Conservation (phyloP, 345 rosid species). For the Hevea brasiliensis region DNA sequence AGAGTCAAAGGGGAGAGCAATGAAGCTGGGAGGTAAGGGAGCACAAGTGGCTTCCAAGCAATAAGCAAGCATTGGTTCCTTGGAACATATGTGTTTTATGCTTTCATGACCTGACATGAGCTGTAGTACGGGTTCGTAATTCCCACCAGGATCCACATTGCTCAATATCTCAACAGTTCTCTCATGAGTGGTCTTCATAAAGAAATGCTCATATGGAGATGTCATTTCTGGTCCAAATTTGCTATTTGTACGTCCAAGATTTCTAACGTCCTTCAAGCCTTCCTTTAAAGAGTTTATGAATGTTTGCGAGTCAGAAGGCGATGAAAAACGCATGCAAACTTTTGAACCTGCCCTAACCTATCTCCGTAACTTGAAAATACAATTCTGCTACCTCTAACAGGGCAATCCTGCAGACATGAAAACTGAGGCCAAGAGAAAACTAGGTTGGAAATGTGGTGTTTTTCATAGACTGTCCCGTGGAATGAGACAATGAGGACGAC, state of each 20-base stretch:
- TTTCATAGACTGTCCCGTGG: conserved; percentile 16
- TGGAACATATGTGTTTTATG: neutral
- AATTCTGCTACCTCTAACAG: conserved; percentile 28
- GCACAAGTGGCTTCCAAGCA: neutral
- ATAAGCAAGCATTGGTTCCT: neutral
- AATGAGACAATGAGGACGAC: conserved; percentile 10
- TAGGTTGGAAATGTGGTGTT: conserved; percentile 20
- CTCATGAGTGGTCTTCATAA: neutral
- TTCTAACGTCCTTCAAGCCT: conserved; percentile 8
- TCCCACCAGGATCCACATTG: conserved; percentile 1
- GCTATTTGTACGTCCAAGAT: neutral
- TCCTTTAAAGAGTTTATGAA: conserved; percentile 15
- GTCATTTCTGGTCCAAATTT: conserved; percentile 2
- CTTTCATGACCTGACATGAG: neutral
- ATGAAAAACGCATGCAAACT: conserved; percentile 21
- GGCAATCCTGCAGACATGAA: conserved; percentile 3
- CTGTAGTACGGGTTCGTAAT: neutral
- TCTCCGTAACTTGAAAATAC: conserved; percentile 25
- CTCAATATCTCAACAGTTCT: conserved; percentile 7
- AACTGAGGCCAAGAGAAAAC: conserved; percentile 27
- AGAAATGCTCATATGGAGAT: neutral
- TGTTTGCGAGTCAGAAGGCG: conserved; percentile 16
- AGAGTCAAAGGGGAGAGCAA: conserved; percentile 5
- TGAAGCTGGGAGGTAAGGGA: conserved; percentile 16
- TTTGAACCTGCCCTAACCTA: conserved; percentile 26